These are phyloP conservation scores for Streptanthus diversifolius DNA, from an alignment of 345 rosid genomes.

Conservation along the genomic window DNA sequence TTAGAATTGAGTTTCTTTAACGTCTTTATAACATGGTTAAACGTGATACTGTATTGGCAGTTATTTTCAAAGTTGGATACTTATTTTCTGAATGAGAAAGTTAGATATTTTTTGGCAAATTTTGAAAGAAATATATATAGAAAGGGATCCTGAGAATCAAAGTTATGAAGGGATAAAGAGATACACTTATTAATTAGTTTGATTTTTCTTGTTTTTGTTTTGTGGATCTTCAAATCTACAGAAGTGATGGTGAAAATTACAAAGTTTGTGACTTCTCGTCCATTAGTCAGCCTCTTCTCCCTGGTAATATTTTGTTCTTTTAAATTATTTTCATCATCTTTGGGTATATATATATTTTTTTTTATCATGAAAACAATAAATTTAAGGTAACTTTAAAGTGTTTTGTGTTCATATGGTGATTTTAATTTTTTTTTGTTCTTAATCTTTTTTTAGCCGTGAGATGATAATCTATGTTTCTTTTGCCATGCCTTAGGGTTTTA, in stretches of 20 bases:
- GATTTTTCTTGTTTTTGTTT: background rate
- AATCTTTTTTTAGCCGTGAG: background rate
- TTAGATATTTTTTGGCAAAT: background rate
- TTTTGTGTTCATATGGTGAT: background rate
- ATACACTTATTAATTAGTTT: background rate
- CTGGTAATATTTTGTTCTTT: background rate
- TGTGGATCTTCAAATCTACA: background rate
- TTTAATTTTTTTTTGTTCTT: background rate
- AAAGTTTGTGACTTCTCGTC: conserved; percentile 13
- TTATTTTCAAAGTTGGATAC: background rate
- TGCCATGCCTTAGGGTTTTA: background rate
- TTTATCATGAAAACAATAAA: too few relatives aligned
- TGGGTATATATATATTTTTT: too few relatives aligned
- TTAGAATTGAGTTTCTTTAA: background rate
- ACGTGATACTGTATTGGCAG: background rate
- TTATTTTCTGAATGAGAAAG: background rate
- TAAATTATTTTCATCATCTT: background rate
- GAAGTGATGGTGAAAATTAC: conserved; percentile 7
- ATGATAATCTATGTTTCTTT: background rate
- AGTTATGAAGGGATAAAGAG: background rate
- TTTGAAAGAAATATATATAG: conserved; percentile 5
- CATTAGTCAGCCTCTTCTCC: background rate
- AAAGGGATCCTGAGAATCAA: conserved; percentile 13
- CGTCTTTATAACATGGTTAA: background rate
- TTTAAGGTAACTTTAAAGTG: background rate